Percentiles rank a stretch among this genome's conserved stretches.
phyloP scores from a whole-genome alignment of 345 rosid genomes.

The Eutrema japonicum region DNA sequence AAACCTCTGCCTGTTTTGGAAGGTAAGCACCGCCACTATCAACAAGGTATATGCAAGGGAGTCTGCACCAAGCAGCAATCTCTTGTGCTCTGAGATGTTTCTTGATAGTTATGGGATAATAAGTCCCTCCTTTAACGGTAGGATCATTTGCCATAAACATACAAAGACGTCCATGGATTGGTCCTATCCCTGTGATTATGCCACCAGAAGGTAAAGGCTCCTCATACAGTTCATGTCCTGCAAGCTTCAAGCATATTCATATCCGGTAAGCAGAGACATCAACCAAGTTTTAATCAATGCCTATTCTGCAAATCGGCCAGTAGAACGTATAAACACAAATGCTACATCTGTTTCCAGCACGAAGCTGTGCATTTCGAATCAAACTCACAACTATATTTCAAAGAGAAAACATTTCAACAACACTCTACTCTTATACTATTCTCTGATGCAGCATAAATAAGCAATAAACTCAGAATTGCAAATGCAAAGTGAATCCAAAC shows the following conservation, averaged over 20 bases:
- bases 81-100: conserved; percentile 98
- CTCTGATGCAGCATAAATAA: neutral
- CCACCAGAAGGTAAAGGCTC: conserved; percentile 87
- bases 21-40: conserved; percentile 97
- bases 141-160: conserved; percentile 98
- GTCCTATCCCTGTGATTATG: conserved; percentile 87
- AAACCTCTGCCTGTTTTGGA: conserved; percentile 96
- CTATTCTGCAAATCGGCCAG: neutral
- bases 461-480: conserved; percentile 1
- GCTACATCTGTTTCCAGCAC: neutral
- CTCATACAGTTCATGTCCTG: conserved; percentile 90
- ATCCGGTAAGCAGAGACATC: conserved; percentile 46
- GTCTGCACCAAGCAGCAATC: conserved; percentile 82
- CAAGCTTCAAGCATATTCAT: conserved; percentile 69
- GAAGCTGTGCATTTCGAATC: neutral
- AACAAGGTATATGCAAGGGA: conserved; percentile 91
- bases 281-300: neutral
- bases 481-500: neutral
- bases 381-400: conserved; percentile 5
- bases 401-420: conserved; percentile 9
- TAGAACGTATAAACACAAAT: conserved; percentile 1
- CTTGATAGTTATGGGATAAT: conserved; percentile 92
- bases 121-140: conserved; percentile 96
- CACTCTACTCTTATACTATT: neutral
- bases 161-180: conserved; percentile 89